Base-by-base conservation (phyloP, 345 rosid species). In the Lepidium aucheri region DNA sequence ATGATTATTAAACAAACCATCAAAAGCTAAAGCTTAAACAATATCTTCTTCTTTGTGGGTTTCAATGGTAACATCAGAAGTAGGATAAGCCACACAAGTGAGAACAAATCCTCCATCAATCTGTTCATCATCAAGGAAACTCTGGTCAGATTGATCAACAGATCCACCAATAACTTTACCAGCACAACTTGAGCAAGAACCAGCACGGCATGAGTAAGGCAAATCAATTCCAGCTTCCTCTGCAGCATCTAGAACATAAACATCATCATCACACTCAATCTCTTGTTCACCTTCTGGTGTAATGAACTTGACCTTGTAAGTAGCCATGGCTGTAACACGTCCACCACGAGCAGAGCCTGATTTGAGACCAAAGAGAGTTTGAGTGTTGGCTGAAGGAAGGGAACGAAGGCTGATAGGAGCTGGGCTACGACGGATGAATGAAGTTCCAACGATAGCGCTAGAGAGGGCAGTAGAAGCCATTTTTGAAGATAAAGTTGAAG, bases 161-260 rank as follows among this genome's bases (percentile, higher is more conserved):
- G 9, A 1, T 1, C 97, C 98, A 1, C 28, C 7, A 1, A 52
- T 24, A 4, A 93, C 46, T 54, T 78, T 88, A 7, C 96, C 97
- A 0, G 92, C 92, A 53, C 98, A 93, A 5, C 89, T 80, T 1
- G 97, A 88, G 81, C 98, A 93, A 18, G 98, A 74, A 9, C 98
- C 98, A 2, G 97, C 97, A 67, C 98, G 78, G 85, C 98, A 93
- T 0, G 97, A 93, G 92, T 86, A 93, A 2, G 98, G 98, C 50
- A 90, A 69, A 67, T 90, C 98, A 7, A 90, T 28, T 1, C 96
- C 99, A 1, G 7, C 4, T 36, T 86, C 97, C 72, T 94, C 99
- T 0, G 92, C 92, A 0, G 76, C 64, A 79, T 94, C 99, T 1
- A 94, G 82, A 55, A 90, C 78, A 77, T 86, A 90, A 0, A n/a